Evolutionary conservation across 306 rosid genomes (phyloP), one percentile per base, ranked within the genome.

Genomic region (Luffa aegyptiaca): DNA sequence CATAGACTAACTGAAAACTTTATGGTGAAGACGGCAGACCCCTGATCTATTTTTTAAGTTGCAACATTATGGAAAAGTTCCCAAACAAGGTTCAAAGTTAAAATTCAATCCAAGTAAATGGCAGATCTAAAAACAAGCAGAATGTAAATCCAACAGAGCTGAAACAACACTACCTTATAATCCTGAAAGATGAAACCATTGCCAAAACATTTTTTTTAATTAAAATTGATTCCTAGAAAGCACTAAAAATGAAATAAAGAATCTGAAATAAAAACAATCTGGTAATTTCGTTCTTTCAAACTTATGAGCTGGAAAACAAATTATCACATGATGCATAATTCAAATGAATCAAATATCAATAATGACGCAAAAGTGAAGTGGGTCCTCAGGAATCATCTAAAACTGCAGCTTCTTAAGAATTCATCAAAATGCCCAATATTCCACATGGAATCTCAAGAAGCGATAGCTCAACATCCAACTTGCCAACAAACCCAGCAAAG

Each of bases 291-390:
- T 74, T 6, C 18, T 26, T 33, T 1, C 77, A 49, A 46, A 6
- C 77, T 12, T 46, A 35, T 51, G 59, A 74, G 46, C 21, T 74
- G 62, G 78, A 74, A 74, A 74, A 74, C 78, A 49, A 49, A 75
- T 18, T 3, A 75, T 52, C 10, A 51, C 14, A 49, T 14, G 11
- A 21, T 46, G 52, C 36, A 31, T 26, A 51, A 74, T 74, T 35
- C 18, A 18, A 33, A 74, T 3, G 78, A 72, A 74, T 74, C 21
- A 35, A 36, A 16, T 35, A 72, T 49, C 52, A 49, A 72, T 31
- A 72, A 72, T 45, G 77, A 72, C 18, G 14, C 26, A 49, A 73
- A 73, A 73, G 77, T 73, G 44, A 46, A 73, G 77, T 73, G 76
- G 76, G 76, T 11, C 56, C 76, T 70, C 10, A 48, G 44, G 77